Percentiles rank a stretch among this genome's conserved stretches.
phyloP scores from a whole-genome alignment of 345 rosid genomes.

The Syzygium oleosum region DNA sequence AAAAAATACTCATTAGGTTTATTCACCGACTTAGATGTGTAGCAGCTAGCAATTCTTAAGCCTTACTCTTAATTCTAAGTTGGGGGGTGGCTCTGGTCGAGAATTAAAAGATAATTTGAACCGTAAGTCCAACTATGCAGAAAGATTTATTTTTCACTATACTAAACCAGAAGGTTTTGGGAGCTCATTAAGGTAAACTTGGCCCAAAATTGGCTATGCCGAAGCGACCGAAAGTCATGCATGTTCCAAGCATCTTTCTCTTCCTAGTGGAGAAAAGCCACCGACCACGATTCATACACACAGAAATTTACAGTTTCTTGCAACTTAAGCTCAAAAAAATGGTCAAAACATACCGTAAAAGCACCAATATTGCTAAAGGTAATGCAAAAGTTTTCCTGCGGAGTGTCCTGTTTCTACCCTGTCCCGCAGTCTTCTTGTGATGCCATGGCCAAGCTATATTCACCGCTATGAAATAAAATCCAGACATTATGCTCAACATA shows the following conservation, averaged over 20 bases:
- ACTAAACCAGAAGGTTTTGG: not conserved
- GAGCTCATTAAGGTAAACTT: not conserved
- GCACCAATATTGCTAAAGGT: not conserved
- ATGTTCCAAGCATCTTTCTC: not conserved
- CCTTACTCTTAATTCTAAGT: not conserved
- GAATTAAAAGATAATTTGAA: not conserved
- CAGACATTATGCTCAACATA: not conserved
- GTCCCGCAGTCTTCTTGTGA: not conserved
- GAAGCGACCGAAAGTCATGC: not conserved
- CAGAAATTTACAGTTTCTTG: not conserved
- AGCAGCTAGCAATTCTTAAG: not conserved
- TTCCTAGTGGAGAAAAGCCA: not conserved
- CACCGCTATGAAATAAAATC: not conserved
- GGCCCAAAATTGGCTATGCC: not conserved
- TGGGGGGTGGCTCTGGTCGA: not conserved
- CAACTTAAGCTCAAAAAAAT: not conserved
- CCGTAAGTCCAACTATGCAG: not conserved
- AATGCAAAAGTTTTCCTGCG: not conserved
- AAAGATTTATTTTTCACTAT: not conserved
- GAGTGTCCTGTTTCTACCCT: not conserved
- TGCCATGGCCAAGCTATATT: not conserved
- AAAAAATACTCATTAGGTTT: not conserved
- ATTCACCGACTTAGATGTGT: not conserved
- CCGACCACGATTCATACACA: not conserved
- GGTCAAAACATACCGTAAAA: not conserved